Percentiles rank a stretch among this genome's conserved stretches.
Conservation (phyloP, 2,329 filamentous ascomycete genomes). For the Cladorrhinum sp. region DNA sequence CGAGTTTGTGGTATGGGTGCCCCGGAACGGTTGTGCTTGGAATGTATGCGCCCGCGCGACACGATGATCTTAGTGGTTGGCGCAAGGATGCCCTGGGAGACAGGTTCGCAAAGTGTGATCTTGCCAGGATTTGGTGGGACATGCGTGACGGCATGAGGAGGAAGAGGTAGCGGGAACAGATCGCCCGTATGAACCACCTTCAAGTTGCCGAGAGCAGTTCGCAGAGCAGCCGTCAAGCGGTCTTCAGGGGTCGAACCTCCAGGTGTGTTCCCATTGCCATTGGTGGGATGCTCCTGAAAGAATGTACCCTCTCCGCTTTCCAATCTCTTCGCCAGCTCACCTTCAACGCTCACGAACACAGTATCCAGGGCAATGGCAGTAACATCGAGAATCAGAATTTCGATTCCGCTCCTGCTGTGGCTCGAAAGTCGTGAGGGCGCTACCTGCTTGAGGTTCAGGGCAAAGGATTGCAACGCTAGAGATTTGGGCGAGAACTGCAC, state of each 20-base stretch:
- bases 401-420: constrained; percentile 72
- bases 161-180: constrained; percentile 70
- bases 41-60: constrained; percentile 59
- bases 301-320: constrained; percentile 83
- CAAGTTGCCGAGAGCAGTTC: constrained; percentile 69
- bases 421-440: constrained; percentile 72
- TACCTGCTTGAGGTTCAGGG: constrained; percentile 66
- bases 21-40: constrained; percentile 49
- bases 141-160: constrained; percentile 83
- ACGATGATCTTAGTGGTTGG: constrained; percentile 81
- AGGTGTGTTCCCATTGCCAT: constrained; percentile 36
- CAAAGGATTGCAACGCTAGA: constrained; percentile 73
- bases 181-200: constrained; percentile 82
- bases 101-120: constrained; percentile 90
- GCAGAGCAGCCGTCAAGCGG: constrained; percentile 63
- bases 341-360: constrained; percentile 82
- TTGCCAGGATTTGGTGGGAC: constrained; percentile 79
- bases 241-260: constrained; percentile 46
- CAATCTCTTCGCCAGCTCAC: constrained; percentile 71
- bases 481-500: constrained; percentile 75
- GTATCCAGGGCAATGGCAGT: constrained; percentile 77
- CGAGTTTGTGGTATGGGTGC: constrained; percentile 47
- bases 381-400: constrained; percentile 80
- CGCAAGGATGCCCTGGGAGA: constrained; percentile 79
- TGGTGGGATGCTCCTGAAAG: constrained; percentile 59